These are phyloP conservation scores for Phytophthora vignae DNA, from an alignment of 352 stramenopile species.

Conservation along the genomic window DNA sequence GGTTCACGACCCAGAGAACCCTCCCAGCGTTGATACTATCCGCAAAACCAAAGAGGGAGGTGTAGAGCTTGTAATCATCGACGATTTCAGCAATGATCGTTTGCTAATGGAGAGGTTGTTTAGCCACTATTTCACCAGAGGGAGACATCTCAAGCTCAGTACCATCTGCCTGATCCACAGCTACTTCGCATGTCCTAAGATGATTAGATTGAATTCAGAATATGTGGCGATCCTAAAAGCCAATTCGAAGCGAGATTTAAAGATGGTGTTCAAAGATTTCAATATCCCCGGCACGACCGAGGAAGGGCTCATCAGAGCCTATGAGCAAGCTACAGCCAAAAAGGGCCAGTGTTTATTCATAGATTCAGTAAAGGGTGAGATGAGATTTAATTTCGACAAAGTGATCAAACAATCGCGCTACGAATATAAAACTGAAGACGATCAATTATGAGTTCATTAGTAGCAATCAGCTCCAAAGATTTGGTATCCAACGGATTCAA, in stretches of 20 bases:
- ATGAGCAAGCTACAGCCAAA: too few relatives aligned
- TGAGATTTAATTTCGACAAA: slow-evolving; percentile 1
- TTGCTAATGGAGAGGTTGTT: slow-evolving; percentile 5
- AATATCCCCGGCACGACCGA: too few relatives aligned
- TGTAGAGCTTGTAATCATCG: slow-evolving; percentile 22
- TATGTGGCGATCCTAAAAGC: too few relatives aligned
- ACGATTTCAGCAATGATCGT: slow-evolving; percentile 12
- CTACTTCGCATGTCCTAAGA: too few relatives aligned
- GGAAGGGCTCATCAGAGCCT: too few relatives aligned
- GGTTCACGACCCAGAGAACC: too few relatives aligned
- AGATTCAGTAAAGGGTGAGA: slow-evolving; percentile 1
- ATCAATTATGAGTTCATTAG: neutral
- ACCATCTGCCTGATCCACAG: too few relatives aligned
- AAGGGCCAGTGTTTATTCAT: neutral
- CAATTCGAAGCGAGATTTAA: too few relatives aligned
- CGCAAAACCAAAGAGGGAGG: too few relatives aligned
- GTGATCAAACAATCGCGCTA: neutral
- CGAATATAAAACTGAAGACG: neutral
- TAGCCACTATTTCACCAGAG: neutral
- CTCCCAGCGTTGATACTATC: too few relatives aligned
- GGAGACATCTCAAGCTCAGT: neutral
- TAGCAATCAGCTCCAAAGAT: neutral
- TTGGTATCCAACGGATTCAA: neutral
- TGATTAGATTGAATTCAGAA: too few relatives aligned
- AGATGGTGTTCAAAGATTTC: too few relatives aligned